Base-by-base conservation (phyloP, 306 rosid species). In the Geum urbanum region DNA sequence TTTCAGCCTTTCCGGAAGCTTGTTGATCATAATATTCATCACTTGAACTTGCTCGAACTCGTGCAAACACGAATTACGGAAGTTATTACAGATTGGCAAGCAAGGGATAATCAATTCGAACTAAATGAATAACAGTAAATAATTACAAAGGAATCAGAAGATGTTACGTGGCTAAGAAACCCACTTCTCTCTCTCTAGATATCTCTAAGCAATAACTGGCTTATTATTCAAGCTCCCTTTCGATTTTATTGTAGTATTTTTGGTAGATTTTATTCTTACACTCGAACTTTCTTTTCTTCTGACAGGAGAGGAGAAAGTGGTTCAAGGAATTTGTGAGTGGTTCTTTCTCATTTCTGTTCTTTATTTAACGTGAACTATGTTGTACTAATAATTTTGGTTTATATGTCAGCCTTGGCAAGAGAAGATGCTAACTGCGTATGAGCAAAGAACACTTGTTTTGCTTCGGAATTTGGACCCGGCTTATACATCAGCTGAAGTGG, bases 351-450 rank as follows among this genome's bases (percentile, higher is more conserved):
- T 47, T 65, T 35, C 67, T 71, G 15, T 22, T 44, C 54, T 71
- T 54, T 14, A 24, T 57, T 72, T n/a, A 15, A 55, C 7, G 20
- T n/a, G 24, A 49, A 74, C 45, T 50, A 64, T 50, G 46, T 51
- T 13, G 40, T 47, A 79, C 67, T 76, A 32, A 63, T 74, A 59
- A 19, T 58, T 68, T 32, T 74, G n/a, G 56, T 56, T 62, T 55
- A 47, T 78, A 9, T 83, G 78, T 72, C 88, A 91, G 99, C 78
- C 91, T 50, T 89, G 97, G 99, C 95, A 89, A 77, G 99, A 91
- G 62, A 79, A 65, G 66, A 44, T 91, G 80, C 78, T 78, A 78
- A 44, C 55, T 68, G 92, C 97, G 39, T 55, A 85, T 64, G 86
- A 86, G 56, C 90, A 87, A 74, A 85, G 95, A 51, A 84, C 66